Base-by-base conservation (phyloP, 371 early-diverging fungal genomes). In the Haplosporangium sp. region DNA sequence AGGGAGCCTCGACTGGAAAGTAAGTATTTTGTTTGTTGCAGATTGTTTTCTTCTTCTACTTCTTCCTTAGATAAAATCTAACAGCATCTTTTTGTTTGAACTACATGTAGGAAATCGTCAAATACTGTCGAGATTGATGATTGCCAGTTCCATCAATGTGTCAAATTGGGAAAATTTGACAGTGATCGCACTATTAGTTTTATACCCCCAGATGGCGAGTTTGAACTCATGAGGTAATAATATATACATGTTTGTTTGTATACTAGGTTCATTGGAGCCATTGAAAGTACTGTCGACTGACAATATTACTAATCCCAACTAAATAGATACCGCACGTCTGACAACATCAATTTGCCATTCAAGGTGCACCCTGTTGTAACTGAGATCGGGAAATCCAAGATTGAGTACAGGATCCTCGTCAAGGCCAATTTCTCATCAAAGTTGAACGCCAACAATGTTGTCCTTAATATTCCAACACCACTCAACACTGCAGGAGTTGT, bases 131-230 rank as follows among this genome's bases (percentile, higher is more conserved):
- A 93, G 63, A 92, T 96, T 67, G 96, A 95, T 74, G 96, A 96
- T 70, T 93, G 91, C 58, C 95, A 96, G 82, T 96, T 96, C 84
- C 96, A 96, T 73, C 97, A 96, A 78, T 96, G 97, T 73, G 96
- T 96, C 19, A 92, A 92, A 65, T 83, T 96, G 27, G 93, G 93
- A 20, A 92, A 90, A 67, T 96, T 95, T 83, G 95, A 95, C 69
- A 88, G 84, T 44, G 94, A 94, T 53, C 85, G 95, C 60, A 94
- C 92, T 7, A 96, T 96, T 76, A 92, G 91, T 67, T 96, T 95
- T 85, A 90, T 96, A 60, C 96, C 96, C 39, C 95, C 95, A 1
- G 96, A 96, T 81, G 96, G 96, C 76, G 96, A 96, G 83, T 96
- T 95, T 85, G 96, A 96, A 83, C 87, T 96, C 62, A 96, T 96